Percentiles rank a stretch among this genome's conserved stretches.
phyloP scores from a whole-genome alignment of 2,329 filamentous ascomycete genomes.

The Epichloe scottii region DNA sequence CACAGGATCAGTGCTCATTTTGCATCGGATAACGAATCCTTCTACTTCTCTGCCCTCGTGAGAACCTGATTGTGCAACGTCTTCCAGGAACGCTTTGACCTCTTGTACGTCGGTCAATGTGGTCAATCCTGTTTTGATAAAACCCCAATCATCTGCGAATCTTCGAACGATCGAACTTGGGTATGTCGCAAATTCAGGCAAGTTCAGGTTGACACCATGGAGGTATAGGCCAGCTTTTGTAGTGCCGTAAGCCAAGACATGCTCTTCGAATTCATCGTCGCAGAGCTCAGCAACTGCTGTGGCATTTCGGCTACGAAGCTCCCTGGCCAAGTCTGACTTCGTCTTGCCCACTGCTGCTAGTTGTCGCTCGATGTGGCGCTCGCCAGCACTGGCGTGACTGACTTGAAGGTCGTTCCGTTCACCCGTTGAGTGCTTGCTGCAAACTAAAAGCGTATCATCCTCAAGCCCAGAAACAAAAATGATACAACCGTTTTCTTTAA shows the following conservation, averaged over 20 bases:
- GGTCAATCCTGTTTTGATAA: slow-evolving; percentile 75
- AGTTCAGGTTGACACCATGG: slow-evolving; percentile 89
- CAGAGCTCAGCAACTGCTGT: slow-evolving; percentile 94
- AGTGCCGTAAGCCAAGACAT: slow-evolving; percentile 78
- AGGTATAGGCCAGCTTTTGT: slow-evolving; percentile 84
- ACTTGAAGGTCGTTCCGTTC: slow-evolving; percentile 54
- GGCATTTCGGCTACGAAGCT: slow-evolving; percentile 68
- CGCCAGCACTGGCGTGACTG: slow-evolving; percentile 77
- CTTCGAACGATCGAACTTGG: slow-evolving; percentile 69
- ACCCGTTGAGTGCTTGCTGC: slow-evolving; percentile 96
- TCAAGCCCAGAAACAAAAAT: slow-evolving; percentile 91
- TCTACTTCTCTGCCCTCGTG: slow-evolving; percentile 90
- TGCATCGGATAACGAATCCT: slow-evolving; percentile 92
- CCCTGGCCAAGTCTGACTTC: slow-evolving; percentile 62
- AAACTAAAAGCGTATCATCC: slow-evolving; percentile 83
- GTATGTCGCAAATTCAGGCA: slow-evolving; percentile 85
- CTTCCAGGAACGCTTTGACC: slow-evolving; percentile 71
- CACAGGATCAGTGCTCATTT: slow-evolving; percentile 41
- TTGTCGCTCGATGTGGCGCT: slow-evolving; percentile 71
- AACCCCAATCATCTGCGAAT: slow-evolving; percentile 89
- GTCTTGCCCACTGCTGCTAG: slow-evolving; percentile 66
- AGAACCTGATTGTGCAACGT: slow-evolving; percentile 74
- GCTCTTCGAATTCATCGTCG: slow-evolving; percentile 92
- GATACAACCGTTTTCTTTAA: slow-evolving; percentile 99
- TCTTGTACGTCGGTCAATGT: slow-evolving; percentile 60